Base-by-base conservation (phyloP, 176 grass and related monocot genomes). In the Cocos nucifera region DNA sequence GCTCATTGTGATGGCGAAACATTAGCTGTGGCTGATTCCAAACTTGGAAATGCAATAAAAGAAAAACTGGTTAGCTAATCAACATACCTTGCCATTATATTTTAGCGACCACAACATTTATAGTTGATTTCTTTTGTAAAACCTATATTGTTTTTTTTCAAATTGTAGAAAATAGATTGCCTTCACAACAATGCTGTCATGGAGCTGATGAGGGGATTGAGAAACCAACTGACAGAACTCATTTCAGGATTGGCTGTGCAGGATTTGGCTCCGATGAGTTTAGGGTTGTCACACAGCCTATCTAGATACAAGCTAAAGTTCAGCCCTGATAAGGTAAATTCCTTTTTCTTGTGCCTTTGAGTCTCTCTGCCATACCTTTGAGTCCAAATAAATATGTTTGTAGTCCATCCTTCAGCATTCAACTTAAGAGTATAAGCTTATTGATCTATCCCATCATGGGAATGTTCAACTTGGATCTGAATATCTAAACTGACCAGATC, bases 301-400 rank as follows among this genome's bases (percentile, higher is more conserved):
- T 95, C 85, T 67, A 89, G 89, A 66, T 95, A 95, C 74, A 95
- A 95, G 76, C 79, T 95, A 49, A 89, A 95, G 69, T 95, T 95
- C 73, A 95, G 89, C 62, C 85, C 89, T 35, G 89, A 95, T 59
- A 95, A 95, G 79, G 89, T 89, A 50, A 77, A 22, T 16, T 22
- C 35, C 10, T 44, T 44, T 44, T 44, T 14, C 9, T 44, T 44
- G 1, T 44, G 35, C 35, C 35, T 44, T 44, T 12, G 1, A 12
- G 35, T 14, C 35, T 44, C 10, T 44, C 12, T 44, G 10, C 35
- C 9, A 44, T 9, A 14, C 0, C 4, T 30, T 10, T 44, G 35
- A 44, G 35, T 44, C 35, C 35, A 44, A 35, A 35, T 35, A 35
- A 35, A 35, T 35, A 6, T 35, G 32, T 35, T 6, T 35, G 32